These are phyloP conservation scores for Ophiognomonia clavigignenti-juglandacearum DNA, from an alignment of 2,329 filamentous ascomycete species.

Conservation along the genomic window DNA sequence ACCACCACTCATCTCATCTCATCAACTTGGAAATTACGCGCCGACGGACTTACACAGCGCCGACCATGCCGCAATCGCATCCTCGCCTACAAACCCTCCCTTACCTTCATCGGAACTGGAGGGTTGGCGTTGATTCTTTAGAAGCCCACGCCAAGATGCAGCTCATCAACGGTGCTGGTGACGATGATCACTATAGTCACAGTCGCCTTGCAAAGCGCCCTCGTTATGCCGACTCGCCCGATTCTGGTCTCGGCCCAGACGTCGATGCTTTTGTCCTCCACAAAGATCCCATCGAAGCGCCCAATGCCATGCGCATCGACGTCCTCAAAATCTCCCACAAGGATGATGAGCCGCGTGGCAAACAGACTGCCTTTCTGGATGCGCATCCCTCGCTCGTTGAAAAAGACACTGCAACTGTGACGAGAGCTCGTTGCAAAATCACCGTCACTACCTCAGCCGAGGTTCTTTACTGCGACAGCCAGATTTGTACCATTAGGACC, in stretches of 20 bases:
- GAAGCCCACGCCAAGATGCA: slow-evolving; percentile 24
- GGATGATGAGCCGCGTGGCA: slow-evolving; percentile 34
- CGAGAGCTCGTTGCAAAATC: slow-evolving; percentile 38
- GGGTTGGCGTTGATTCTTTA: slow-evolving; percentile 39
- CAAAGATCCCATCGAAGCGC: slow-evolving; percentile 18
- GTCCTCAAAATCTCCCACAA: slow-evolving; percentile 48
- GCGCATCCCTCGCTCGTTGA: no score
- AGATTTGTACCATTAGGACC: slow-evolving; percentile 47
- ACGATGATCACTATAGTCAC: slow-evolving; percentile 27
- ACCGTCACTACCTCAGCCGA: slow-evolving; percentile 29
- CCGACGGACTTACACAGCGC: no score
- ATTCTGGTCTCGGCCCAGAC: slow-evolving; percentile 19
- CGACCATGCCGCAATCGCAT: slow-evolving; percentile 44
- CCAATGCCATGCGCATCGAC: slow-evolving; percentile 45
- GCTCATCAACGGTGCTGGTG: slow-evolving; percentile 30
- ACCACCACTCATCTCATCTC: no score
- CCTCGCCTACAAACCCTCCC: slow-evolving; percentile 44
- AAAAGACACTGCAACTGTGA: slow-evolving; percentile 29
- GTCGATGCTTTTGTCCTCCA: slow-evolving; percentile 18
- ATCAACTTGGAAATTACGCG: no score
- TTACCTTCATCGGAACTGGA: slow-evolving; percentile 52
- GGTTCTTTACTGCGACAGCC: slow-evolving; percentile 48
- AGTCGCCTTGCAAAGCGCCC: slow-evolving; percentile 44
- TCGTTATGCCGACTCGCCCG: slow-evolving; percentile 37
- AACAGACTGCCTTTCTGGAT: slow-evolving; percentile 28